phyloP scores from a whole-genome alignment of 2,329 filamentous ascomycete genomes.

The Achaetomium macrosporum region DNA sequence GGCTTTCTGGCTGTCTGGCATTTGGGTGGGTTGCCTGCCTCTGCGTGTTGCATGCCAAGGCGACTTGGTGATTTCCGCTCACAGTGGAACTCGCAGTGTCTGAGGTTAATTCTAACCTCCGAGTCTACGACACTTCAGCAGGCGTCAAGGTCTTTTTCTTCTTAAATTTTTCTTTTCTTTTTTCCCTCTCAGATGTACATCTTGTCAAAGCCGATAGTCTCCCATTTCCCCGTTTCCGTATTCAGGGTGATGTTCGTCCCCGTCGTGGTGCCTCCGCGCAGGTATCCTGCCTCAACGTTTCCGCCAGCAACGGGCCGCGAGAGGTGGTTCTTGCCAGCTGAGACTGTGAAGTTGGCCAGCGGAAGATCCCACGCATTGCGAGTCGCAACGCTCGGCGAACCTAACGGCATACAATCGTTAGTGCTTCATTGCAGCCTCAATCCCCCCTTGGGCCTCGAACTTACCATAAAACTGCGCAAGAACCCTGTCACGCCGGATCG shows the following conservation, averaged over 20 bases:
- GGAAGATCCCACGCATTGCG: slow-evolving; percentile 60
- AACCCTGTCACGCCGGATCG: slow-evolving; percentile 49
- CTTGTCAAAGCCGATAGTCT: slow-evolving; percentile 12
- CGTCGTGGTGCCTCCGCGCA: slow-evolving; percentile 42
- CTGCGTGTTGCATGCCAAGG: too few species aligned
- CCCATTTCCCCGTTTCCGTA: slow-evolving; percentile 16
- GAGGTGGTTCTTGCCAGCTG: slow-evolving; percentile 54
- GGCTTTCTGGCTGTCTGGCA: too few species aligned
- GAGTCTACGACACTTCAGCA: too few species aligned
- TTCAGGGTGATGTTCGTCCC: slow-evolving; percentile 48
- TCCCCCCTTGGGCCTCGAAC: background rate
- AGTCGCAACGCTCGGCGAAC: slow-evolving; percentile 50
- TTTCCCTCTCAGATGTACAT: slow-evolving; percentile 12
- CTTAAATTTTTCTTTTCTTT: too few species aligned
- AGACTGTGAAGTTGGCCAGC: slow-evolving; percentile 65
- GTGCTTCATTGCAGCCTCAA: background rate
- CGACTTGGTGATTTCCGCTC: too few species aligned
- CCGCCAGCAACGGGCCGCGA: slow-evolving; percentile 38
- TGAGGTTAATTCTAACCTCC: too few species aligned
- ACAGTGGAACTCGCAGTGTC: too few species aligned
- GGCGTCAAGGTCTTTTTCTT: too few species aligned
- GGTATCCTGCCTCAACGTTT: slow-evolving; percentile 46
- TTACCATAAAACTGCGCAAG: slow-evolving; percentile 57
- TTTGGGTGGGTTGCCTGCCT: too few species aligned
- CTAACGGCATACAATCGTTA: background rate